Conservation (phyloP, 257 asterid genomes). For the Marsdenia floribunda region DNA sequence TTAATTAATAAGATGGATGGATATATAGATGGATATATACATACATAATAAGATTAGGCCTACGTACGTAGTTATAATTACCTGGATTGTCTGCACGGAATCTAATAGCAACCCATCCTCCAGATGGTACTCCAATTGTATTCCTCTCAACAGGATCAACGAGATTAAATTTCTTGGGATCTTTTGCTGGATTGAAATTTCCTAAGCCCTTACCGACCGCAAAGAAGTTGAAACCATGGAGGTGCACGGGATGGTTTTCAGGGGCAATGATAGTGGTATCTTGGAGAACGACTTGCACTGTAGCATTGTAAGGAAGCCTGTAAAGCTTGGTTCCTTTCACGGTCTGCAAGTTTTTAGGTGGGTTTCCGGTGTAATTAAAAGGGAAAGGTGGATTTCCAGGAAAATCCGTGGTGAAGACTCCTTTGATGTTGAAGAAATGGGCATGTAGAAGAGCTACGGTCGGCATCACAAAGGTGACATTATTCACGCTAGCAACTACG, state of each 20-base stretch:
- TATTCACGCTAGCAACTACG: conserved; percentile 64
- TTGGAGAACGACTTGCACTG: conserved; percentile 75
- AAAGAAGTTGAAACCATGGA: conserved; percentile 86
- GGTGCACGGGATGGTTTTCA: conserved; percentile 77
- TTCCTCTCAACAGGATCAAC: conserved; percentile 90
- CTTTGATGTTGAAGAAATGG: conserved; percentile 47
- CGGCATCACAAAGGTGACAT: conserved; percentile 84
- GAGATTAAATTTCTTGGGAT: conserved; percentile 57
- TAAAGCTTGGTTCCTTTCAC: conserved; percentile 61
- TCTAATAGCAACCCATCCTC: conserved; percentile 92
- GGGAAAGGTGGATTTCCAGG: conserved; percentile 60
- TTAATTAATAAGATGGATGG: no score
- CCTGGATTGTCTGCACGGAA: conserved; percentile 92
- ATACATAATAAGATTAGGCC: not conserved
- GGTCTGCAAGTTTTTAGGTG: conserved; percentile 43
- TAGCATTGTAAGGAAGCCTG: conserved; percentile 45
- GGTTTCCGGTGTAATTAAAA: conserved; percentile 61
- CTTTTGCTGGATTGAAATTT: conserved; percentile 52
- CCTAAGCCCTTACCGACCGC: conserved; percentile 75
- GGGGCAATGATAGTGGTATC: conserved; percentile 77
- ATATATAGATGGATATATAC: no score
- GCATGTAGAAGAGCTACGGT: conserved; percentile 64
- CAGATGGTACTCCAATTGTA: conserved; percentile 84
- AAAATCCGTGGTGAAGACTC: conserved; percentile 72
- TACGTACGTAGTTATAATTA: no score